A percentile compares a stretch with the other conserved stretches of the same genome.
Conservation (phyloP, 73 alveolate species). For the Stentor coeruleus region DNA sequence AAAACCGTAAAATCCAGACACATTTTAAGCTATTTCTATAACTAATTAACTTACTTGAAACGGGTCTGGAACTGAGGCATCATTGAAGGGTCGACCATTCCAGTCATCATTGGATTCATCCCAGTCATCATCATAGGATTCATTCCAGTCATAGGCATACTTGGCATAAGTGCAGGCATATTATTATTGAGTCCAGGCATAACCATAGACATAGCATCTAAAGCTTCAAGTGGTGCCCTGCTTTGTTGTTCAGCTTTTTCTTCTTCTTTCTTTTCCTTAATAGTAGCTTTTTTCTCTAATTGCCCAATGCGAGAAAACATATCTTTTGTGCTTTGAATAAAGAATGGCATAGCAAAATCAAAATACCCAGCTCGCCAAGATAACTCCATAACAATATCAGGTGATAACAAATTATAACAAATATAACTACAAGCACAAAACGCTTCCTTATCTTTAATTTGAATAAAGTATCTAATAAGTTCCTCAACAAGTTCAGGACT, state of each 20-base stretch:
- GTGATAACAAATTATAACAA: constrained; percentile 95
- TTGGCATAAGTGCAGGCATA: no score
- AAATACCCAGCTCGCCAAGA: constrained; percentile 96
- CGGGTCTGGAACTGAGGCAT: no score
- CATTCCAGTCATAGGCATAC: no score
- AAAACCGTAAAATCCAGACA: no score
- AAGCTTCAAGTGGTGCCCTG: constrained; percentile 63
- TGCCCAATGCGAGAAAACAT: constrained; percentile 80
- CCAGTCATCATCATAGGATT: no score
- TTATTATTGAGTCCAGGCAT: constrained; percentile 48
- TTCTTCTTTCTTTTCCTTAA: constrained; percentile 92
- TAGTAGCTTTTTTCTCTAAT: constrained; percentile 87
- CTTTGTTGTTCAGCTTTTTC: constrained; percentile 47
- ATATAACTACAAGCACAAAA: constrained; percentile 94
- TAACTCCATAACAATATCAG: constrained; percentile 96
- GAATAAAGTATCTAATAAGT: constrained; percentile 87
- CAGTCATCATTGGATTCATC: no score
- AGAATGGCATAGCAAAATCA: constrained; percentile 97
- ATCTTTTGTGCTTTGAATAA: constrained; percentile 96
- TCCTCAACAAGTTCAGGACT: constrained; percentile 91
- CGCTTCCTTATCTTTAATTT: constrained; percentile 90
- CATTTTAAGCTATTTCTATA: no score
- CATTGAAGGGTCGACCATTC: no score
- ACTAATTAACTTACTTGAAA: no score
- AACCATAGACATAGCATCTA: constrained; percentile 44